Conservation (phyloP, 495 filamentous ascomycete genomes). For the Aspergillus sclerotiicarbonarius region DNA sequence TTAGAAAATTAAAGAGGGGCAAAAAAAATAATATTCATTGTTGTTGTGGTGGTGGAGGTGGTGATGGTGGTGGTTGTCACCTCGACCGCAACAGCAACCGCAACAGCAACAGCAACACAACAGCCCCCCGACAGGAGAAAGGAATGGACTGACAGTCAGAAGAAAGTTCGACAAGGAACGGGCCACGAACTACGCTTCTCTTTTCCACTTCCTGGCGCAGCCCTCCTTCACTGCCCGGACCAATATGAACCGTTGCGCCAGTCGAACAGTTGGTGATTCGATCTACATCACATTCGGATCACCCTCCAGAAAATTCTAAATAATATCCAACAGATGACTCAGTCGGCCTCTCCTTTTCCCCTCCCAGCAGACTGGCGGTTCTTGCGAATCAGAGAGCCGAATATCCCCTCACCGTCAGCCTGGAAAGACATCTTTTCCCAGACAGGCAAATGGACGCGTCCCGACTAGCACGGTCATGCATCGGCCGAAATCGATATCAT, state of each 20-base stretch:
- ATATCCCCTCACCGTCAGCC: slow-evolving; percentile 17
- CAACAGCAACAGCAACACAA: too few relatives aligned
- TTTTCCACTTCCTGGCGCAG: slow-evolving; percentile 2
- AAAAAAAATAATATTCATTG: slow-evolving; percentile 6
- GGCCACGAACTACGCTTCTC: slow-evolving; percentile 16
- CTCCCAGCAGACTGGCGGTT: slow-evolving; percentile 28
- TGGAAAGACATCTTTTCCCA: slow-evolving; percentile 17
- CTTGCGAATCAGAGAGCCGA: slow-evolving; percentile 32
- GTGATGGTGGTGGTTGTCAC: not conserved
- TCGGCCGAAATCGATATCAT: slow-evolving; percentile 21
- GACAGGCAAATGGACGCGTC: slow-evolving; percentile 12
- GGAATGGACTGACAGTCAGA: slow-evolving; percentile 13
- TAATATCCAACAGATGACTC: not conserved
- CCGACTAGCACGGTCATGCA: slow-evolving; percentile 17
- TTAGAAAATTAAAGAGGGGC: slow-evolving; percentile 9
- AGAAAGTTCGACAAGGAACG: slow-evolving; percentile 12
- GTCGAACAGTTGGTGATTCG: slow-evolving; percentile 23
- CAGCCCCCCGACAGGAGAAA: too few relatives aligned
- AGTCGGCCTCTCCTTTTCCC: slow-evolving; percentile 9
- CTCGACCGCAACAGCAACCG: too few relatives aligned
- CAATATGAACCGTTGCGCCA: slow-evolving; percentile 11
- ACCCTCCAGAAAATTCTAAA: not conserved
- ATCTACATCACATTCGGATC: slow-evolving; percentile 23
- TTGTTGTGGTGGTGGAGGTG: too few relatives aligned
- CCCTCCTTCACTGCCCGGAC: slow-evolving; percentile 4